Conservation (phyloP, 257 asterid genomes). For the Fraxinus excelsior region DNA sequence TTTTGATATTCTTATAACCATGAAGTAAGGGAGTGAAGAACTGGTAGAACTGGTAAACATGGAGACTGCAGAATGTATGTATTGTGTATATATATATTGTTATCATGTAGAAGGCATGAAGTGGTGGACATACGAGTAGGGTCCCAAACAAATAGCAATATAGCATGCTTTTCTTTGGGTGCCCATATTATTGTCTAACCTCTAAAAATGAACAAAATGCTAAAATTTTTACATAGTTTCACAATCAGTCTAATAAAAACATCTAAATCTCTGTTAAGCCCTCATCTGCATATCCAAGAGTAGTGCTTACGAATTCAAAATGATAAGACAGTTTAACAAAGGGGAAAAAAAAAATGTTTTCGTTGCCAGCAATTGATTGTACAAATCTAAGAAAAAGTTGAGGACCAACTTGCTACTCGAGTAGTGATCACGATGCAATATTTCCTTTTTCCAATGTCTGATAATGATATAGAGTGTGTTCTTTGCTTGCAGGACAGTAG, state of each 20-base stretch:
- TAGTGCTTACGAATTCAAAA: no score
- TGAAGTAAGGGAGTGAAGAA: background rate
- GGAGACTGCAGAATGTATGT: slow-evolving; percentile 18
- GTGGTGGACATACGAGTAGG: slow-evolving; percentile 44
- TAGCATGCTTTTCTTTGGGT: no score
- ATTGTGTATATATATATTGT: slow-evolving; percentile 30
- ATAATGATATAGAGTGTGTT: background rate
- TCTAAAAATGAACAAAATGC: background rate
- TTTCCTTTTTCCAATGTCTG: background rate
- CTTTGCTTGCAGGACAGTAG: no score
- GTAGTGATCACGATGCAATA: background rate
- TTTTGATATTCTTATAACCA: slow-evolving; percentile 20
- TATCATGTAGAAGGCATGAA: slow-evolving; percentile 45
- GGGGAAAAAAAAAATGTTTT: no score
- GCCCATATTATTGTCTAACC: background rate
- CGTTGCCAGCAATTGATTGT: background rate
- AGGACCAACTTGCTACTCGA: background rate
- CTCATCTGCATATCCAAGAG: no score
- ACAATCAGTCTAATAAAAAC: no score
- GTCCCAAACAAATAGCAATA: slow-evolving; percentile 35
- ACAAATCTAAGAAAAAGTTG: no score
- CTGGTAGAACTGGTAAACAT: background rate
- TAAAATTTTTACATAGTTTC: no score
- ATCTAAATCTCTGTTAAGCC: no score
- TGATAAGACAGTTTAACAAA: background rate